Evolutionary conservation across 768 basidiomycete species (phyloP).

Genomic region (Lactarius akahatsu): DNA sequence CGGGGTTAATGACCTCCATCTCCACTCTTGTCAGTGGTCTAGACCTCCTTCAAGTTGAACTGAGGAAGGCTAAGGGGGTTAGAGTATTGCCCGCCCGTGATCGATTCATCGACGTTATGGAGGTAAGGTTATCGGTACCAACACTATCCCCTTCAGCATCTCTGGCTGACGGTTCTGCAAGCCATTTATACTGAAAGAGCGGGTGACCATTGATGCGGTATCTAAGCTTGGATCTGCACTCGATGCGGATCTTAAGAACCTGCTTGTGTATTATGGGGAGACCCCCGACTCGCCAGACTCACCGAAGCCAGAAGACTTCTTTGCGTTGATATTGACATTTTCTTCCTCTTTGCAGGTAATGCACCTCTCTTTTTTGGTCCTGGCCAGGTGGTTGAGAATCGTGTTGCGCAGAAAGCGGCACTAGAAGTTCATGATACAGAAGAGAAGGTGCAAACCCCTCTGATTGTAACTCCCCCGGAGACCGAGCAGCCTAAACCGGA

Average conservation of each 20-base stretch:
- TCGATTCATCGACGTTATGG: conserved; percentile 66
- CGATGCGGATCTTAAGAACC: conserved; percentile 55
- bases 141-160: not conserved
- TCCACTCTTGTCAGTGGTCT: conserved; percentile 57
- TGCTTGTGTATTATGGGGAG: conserved; percentile 80
- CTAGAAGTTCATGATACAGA: conserved; percentile 60
- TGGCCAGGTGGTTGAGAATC: not conserved
- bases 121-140: conserved; percentile 42
- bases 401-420: conserved; percentile 60
- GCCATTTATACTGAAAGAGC: conserved; percentile 45
- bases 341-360: conserved; percentile 66
- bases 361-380: conserved; percentile 22
- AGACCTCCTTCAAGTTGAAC: conserved; percentile 55
- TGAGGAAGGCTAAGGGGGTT: conserved; percentile 42
- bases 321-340: conserved; percentile 71
- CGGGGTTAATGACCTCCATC: conserved; percentile 59
- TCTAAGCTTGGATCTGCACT: conserved; percentile 57
- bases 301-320: conserved; percentile 80
- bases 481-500: conserved; percentile 21
- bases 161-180: conserved; percentile 23
- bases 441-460: conserved; percentile 19
- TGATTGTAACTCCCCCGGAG: conserved; percentile 22
- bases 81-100: conserved; percentile 46
- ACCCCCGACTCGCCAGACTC: conserved; percentile 59
- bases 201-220: conserved; percentile 60